Evolutionary conservation across 352 stramenopile genomes (phyloP).

Genomic region (Phytopythium litorale): DNA sequence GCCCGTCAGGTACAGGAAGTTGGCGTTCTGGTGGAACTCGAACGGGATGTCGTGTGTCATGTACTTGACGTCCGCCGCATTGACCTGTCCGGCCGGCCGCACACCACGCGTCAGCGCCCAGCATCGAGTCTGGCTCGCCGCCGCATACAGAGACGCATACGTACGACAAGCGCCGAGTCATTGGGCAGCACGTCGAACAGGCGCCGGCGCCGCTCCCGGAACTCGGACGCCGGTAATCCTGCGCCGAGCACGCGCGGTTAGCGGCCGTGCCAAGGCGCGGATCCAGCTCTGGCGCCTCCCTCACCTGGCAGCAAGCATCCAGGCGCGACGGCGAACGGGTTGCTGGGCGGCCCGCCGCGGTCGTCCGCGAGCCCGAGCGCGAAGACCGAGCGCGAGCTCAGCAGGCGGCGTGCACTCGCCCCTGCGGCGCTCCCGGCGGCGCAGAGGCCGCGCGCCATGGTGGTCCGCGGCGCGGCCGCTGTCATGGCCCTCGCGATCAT

Average conservation of each 20-base stretch:
- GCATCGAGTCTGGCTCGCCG: neutral
- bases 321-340: slow-evolving; percentile 46
- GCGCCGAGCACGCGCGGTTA: neutral
- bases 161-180: slow-evolving; percentile 71
- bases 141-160: slow-evolving; percentile 1
- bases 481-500: slow-evolving; percentile 1
- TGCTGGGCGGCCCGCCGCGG: slow-evolving; percentile 8
- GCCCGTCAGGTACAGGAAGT: slow-evolving; percentile 85
- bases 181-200: slow-evolving; percentile 60
- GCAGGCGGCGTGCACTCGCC: neutral
- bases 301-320: slow-evolving; percentile 52
- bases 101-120: neutral
- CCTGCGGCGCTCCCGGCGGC: neutral
- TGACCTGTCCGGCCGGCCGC: slow-evolving; percentile 22
- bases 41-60: slow-evolving; percentile 88
- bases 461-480: neutral
- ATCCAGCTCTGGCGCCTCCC: neutral
- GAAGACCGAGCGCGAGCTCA: slow-evolving; percentile 17
- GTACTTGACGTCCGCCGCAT: slow-evolving; percentile 72
- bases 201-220: slow-evolving; percentile 53
- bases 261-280: too few relatives aligned
- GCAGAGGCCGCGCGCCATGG: neutral
- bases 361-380: slow-evolving; percentile 24
- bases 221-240: slow-evolving; percentile 60
- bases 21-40: slow-evolving; percentile 83